Base-by-base conservation (phyloP, 2,329 filamentous ascomycete species). In the Paraphoma chrysanthemicola region DNA sequence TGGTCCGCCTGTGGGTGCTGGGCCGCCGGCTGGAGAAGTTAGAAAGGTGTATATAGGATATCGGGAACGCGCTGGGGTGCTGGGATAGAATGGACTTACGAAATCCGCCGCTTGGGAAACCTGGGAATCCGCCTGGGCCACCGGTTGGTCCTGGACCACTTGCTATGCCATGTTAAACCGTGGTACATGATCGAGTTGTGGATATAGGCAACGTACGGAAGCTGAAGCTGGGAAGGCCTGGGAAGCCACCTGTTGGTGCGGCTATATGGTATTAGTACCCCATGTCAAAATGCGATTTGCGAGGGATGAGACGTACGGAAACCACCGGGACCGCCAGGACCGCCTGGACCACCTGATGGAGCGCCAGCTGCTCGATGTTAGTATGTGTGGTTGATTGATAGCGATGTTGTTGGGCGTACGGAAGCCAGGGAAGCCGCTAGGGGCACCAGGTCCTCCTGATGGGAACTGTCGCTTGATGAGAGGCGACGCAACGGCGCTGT, bases 401-500 rank as follows among this genome's bases (percentile, higher is more conserved):
- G 23, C 5, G 23, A 23, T 23, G 23, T 2, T 23, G 23, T 2
- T 23, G 23, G 23, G 30, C 38, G 23, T 44, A 50, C 48, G 48
- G 38, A 47, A 47, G 45, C 45, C 45, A 11, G 57, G 54, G 18
- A 52, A 36, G 14, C 33, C 29, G 10, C 43, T 44, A 11, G 51
- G 28, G 14, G 59, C 41, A 12, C 44, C 36, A 23, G 33, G 33
- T 14, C 10, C 33, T 36, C 46, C 42, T 31, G 49, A 42, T 23
- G 31, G 30, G 28, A 18, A 48, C 41, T 60, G 57, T 16, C 45
- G 57, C 18, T 54, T 47, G 11, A 55, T 16, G 30, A 63, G 17
- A 23, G 60, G 60, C 11, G 60, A 52, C 30, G 60, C 57, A n/a
- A 63, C 7, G 47, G 54, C 57, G 45, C 60, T 63, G 52, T 30